Evolutionary conservation across 2,329 filamentous ascomycete genomes (phyloP).

Genomic region (Penicillium sp.): DNA sequence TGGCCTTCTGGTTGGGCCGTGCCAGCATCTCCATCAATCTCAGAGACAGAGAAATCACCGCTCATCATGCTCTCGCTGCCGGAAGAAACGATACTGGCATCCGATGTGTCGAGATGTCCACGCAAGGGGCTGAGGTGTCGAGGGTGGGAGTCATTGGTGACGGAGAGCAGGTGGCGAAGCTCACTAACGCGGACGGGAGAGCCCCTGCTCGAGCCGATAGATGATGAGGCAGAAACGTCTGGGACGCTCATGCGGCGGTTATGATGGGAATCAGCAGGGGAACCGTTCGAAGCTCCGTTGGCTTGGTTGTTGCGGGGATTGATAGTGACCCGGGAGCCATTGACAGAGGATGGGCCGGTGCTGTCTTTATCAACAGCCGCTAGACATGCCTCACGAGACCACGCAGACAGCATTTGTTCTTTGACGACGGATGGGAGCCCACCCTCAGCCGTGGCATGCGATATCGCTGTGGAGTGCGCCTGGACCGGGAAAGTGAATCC

Average conservation of each 20-base stretch:
- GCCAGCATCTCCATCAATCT: slow-evolving; percentile 29
- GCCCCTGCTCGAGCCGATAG: slow-evolving; percentile 40
- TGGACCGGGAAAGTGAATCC: slow-evolving; percentile 61
- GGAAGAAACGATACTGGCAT: slow-evolving; percentile 36
- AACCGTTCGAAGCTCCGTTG: slow-evolving; percentile 33
- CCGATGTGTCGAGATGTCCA: slow-evolving; percentile 35
- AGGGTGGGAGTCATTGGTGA: slow-evolving; percentile 34
- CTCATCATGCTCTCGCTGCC: slow-evolving; percentile 48
- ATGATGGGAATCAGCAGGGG: slow-evolving; percentile 31
- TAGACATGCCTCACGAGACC: slow-evolving; percentile 72
- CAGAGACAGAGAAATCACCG: slow-evolving; percentile 36
- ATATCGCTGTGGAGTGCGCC: slow-evolving; percentile 43
- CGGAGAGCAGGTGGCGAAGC: slow-evolving; percentile 47
- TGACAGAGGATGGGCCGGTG: slow-evolving; percentile 69
- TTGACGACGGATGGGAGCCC: slow-evolving; percentile 64
- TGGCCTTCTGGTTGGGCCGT: slow-evolving; percentile 29
- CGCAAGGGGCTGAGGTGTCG: slow-evolving; percentile 44
- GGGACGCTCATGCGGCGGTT: slow-evolving; percentile 38
- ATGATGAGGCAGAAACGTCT: slow-evolving; percentile 34
- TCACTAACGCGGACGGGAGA: slow-evolving; percentile 49
- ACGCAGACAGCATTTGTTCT: slow-evolving; percentile 73
- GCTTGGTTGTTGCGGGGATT: slow-evolving; percentile 28
- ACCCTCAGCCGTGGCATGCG: slow-evolving; percentile 37
- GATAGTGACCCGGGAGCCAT: slow-evolving; percentile 64
- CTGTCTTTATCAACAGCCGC: slow-evolving; percentile 62